Evolutionary conservation across 192 early-diverging fungal genomes (phyloP).

Genomic region (Rhizoclosmatium globosum): DNA sequence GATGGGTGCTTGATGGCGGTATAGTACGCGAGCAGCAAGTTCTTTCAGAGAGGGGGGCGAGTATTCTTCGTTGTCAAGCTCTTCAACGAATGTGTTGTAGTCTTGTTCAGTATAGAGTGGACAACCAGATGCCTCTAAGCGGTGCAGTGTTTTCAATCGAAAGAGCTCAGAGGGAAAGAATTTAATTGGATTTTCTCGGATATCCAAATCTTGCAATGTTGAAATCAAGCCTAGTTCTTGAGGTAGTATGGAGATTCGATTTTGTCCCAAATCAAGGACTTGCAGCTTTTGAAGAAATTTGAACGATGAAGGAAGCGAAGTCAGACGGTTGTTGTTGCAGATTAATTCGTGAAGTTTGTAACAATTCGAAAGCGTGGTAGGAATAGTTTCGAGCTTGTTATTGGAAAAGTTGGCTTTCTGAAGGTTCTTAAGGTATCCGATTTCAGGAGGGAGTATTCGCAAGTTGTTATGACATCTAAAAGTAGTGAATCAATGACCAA

Average conservation of each 20-base stretch:
- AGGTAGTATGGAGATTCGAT: constrained; percentile 69
- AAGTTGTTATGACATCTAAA: constrained; percentile 80
- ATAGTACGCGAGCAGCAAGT: constrained; percentile 76
- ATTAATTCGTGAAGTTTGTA: constrained; percentile 74
- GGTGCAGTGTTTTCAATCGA: constrained; percentile 74
- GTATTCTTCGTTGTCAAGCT: constrained; percentile 31
- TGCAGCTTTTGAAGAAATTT: constrained; percentile 69
- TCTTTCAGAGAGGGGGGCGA: constrained; percentile 75
- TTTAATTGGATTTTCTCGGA: constrained; percentile 66
- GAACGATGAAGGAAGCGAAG: constrained; percentile 68
- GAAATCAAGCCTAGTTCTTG: constrained; percentile 69
- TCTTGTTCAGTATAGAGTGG: constrained; percentile 45
- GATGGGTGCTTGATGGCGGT: constrained; percentile 70
- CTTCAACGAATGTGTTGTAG: constrained; percentile 41
- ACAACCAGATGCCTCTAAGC: constrained; percentile 63
- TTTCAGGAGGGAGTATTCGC: constrained; percentile 72
- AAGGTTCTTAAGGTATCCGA: constrained; percentile 79
- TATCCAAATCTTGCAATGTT: constrained; percentile 69
- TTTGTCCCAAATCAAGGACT: constrained; percentile 66
- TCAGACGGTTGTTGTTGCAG: constrained; percentile 69
- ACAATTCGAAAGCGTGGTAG: constrained; percentile 73
- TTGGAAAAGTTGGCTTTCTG: constrained; percentile 67
- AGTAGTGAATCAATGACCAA: background rate
- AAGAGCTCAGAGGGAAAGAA: constrained; percentile 76
- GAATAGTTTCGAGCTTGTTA: constrained; percentile 72